Base-by-base conservation (phyloP, 192 early-diverging fungal genomes). In the Coemansia sp. region DNA sequence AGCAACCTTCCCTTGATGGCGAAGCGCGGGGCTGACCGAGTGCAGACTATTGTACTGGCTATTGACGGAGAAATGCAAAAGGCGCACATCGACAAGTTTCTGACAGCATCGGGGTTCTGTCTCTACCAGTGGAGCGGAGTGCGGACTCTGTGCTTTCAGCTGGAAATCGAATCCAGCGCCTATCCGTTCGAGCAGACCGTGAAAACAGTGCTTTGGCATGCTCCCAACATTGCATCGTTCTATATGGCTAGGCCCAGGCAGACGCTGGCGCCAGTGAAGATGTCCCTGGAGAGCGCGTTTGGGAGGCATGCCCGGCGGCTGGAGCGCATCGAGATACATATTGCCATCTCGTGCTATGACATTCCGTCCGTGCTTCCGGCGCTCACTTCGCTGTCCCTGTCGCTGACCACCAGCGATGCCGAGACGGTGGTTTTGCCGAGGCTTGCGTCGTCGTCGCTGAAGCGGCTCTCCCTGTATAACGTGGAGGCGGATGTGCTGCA, bases 321-420 rank as follows among this genome's bases (percentile, higher is more conserved):
- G 45, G 43, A 59, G 60, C 59, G 66, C 18, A 63, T 74, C n/a
- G 72, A 74, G 56, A 63, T 74, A 33, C 59, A 69, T 23, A 55
- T 39, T 21, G 66, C 60, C 28, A 64, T 74, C 36, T 35, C 37
- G 31, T 74, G 72, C 59, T 48, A 57, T 31, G 59, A 59, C 23
- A 56, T 74, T 14, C 66, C 66, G 11, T 28, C 43, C 3, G 36
- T 34, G 0, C 42, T 69, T 1, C 62, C 72, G 0, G 57, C 48
- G 35, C 72, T 74, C 36, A 74, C 72, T 5, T 63, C 72, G 8
- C 62, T 74, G 48, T 40, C 66, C 1, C 11, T 74, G 48, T 60
- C 72, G 10, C 50, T 74, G 8, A 36, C 56, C 9, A 37, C 56
- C 1, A 31, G 51, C 26, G 65, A 66, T 33, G 39, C 65, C 0